phyloP scores from a whole-genome alignment of 768 basidiomycete species.

The Zangia roseola region DNA sequence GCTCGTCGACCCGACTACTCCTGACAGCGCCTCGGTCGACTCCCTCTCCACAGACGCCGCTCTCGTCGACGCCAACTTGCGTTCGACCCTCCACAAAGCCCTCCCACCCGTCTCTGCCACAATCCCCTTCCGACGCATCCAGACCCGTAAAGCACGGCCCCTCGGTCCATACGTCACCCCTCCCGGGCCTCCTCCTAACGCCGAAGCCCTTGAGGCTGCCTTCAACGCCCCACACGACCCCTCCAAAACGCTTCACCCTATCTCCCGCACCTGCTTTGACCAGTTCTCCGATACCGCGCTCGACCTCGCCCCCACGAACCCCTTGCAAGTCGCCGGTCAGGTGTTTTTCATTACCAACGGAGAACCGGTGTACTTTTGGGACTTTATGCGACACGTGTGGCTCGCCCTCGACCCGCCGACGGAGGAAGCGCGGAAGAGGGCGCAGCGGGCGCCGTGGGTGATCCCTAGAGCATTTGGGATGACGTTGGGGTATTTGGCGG shows the following conservation, averaged over 20 bases:
- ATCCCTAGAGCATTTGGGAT: conserved; percentile 69
- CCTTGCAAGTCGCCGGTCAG: conserved; percentile 86
- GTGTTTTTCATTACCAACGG: conserved; percentile 97
- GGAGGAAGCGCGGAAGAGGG: conserved; percentile 42
- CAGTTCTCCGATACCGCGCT: conserved; percentile 63
- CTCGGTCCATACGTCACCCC: conserved; percentile 76
- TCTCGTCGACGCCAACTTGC: conserved; percentile 42
- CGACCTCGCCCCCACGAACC: conserved; percentile 48
- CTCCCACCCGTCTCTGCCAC: conserved; percentile 64
- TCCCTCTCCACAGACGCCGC: conserved; percentile 30
- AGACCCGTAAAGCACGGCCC: conserved; percentile 78
- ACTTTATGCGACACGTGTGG: conserved; percentile 85
- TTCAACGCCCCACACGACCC: conserved; percentile 48
- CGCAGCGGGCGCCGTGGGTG: conserved; percentile 38
- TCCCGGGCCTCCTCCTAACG: conserved; percentile 59
- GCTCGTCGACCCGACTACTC: conserved; percentile 51
- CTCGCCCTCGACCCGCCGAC: conserved; percentile 54
- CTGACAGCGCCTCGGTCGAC: conserved; percentile 22
- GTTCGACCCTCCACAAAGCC: conserved; percentile 45
- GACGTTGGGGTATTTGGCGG: conserved; percentile 65
- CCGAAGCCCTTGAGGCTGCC: conserved; percentile 51
- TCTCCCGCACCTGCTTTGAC: conserved; percentile 80
- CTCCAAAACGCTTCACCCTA: conserved; percentile 44
- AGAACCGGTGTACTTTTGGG: conserved; percentile 96
- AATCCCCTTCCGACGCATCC: conserved; percentile 62